Percentiles rank a stretch among this genome's conserved stretches.
Conservation (phyloP, 2,329 filamentous ascomycete genomes). For the Paracoccidioides brasiliensis region DNA sequence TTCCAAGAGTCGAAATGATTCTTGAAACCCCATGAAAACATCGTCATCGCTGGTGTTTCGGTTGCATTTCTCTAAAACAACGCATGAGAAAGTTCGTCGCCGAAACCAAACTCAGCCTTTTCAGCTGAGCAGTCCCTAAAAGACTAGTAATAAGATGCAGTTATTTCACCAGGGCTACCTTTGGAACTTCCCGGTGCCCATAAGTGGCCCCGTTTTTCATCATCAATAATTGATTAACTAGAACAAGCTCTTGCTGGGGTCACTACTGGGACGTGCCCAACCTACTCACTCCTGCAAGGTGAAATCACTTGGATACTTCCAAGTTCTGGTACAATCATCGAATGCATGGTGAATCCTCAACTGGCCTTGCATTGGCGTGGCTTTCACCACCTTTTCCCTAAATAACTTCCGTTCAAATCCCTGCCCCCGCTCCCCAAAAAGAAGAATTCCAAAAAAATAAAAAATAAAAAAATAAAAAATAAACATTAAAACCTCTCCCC, state of each 20-base stretch:
- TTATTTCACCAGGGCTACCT: background rate
- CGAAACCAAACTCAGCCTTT: background rate
- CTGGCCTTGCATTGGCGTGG: background rate
- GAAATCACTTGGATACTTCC: background rate
- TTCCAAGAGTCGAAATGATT: background rate
- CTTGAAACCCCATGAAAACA: slow-evolving; percentile 1
- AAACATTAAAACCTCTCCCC: background rate
- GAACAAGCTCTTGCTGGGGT: too few species aligned
- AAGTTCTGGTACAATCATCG: background rate
- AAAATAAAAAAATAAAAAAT: too few species aligned
- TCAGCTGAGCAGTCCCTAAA: background rate
- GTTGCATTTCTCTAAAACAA: background rate
- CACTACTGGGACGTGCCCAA: background rate
- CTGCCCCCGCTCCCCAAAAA: background rate
- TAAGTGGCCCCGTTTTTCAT: background rate
- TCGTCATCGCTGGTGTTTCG: background rate
- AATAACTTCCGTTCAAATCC: background rate
- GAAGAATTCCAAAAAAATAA: background rate
- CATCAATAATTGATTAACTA: background rate
- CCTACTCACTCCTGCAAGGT: background rate
- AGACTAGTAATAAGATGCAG: too few species aligned
- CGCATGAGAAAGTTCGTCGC: background rate
- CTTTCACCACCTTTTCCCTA: background rate
- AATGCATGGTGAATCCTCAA: slow-evolving; percentile 1
- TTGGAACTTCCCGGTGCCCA: background rate